Evolutionary conservation across 2,329 filamentous ascomycete species (phyloP), one percentile per base, ranked within the genome.

Genomic region (Ascochyta pisi): DNA sequence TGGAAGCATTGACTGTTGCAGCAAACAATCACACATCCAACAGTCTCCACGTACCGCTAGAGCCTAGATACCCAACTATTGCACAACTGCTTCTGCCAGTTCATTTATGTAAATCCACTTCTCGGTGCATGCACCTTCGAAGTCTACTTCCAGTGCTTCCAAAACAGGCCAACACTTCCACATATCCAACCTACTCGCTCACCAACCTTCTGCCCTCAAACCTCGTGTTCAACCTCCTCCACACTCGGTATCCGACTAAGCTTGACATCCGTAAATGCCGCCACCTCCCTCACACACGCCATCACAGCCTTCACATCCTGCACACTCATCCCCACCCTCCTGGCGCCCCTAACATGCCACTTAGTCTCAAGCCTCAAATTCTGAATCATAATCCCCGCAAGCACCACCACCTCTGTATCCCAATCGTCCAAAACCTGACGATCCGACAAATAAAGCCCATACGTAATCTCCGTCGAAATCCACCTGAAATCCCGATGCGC

Each of bases 381-480:
- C 66, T 86, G 84, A 6, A 82, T 82, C 81, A 86, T 83, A 50
- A 86, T 85, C 1, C 79, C 81, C 4, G 78, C 71, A 2, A 86
- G 69, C 1, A 84, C 82, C 1, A 83, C 78, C 7, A 86, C 68
- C 62, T 86, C 81, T 1, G 84, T 85, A 41, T 85, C 84, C 6
- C 83, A 57, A 15, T 81, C 81, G 15, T 80, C 79, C 3, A 86
- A 69, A 8, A 86, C 81, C 58, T 76, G 79, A 16, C 83, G 79
- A 66, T 86, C 83, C 6, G 80, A 82, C 1, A 86, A 77, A 60
- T 82, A 86, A 12, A 86, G 71, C 0, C 84, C 84, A 56, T 86
- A 86, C 0, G 82, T 85, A 56, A 86, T 85, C 49, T 85, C 73
- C 15, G 77, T 73, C 16, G 58, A 43, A 15, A 31, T 51, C 62